Evolutionary conservation across 176 grass and related monocot species (phyloP), one percentile per base, ranked within the genome.

Genomic region (Lolium rigidum): DNA sequence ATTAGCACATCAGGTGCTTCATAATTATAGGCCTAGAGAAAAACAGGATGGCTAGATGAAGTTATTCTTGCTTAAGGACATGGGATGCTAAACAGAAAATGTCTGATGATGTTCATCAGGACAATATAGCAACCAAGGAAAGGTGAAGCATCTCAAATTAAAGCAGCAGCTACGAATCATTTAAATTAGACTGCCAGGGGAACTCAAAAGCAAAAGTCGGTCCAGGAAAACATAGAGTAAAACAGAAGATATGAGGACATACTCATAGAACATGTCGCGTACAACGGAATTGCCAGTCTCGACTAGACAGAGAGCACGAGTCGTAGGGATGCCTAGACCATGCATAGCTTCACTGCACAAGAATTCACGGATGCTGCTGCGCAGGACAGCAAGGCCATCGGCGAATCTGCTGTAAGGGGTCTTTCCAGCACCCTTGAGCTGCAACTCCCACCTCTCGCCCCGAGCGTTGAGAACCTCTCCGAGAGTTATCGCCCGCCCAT

Each of bases 251-350:
- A 64, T 64, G 14, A n/a, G 56, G 77, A 89, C 96, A 88, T 98
- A 98, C 97, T 98, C 97, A 38, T 98, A 98, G 77, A 98, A 98
- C 94, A 98, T 96, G 79, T 98, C 97, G 79, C 97, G 86, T 14
- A 89, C 88, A 79, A 98, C 97, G 73, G 80, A 83, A 86, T 95
- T 98, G 16, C 97, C 97, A 20, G 97, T 95, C 54, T 92, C 93
- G 78, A 98, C 90, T 81, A 95, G 83, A 90, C 90, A 96, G 38
- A 95, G 88, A 52, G 97, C 97, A 16, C 94, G 97, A 26, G 97
- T 95, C 63, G 97, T 95, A 79, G 90, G 94, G 70, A 98, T 95
- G 83, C 97, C 94, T 79, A 98, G 92, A 46, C 97, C 87, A 24
- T 95, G 86, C 97, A 98, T 98, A 46, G 97, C 94, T 85, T 98